phyloP scores from a whole-genome alignment of 495 filamentous ascomycete species.

The Usnea hakonensis region DNA sequence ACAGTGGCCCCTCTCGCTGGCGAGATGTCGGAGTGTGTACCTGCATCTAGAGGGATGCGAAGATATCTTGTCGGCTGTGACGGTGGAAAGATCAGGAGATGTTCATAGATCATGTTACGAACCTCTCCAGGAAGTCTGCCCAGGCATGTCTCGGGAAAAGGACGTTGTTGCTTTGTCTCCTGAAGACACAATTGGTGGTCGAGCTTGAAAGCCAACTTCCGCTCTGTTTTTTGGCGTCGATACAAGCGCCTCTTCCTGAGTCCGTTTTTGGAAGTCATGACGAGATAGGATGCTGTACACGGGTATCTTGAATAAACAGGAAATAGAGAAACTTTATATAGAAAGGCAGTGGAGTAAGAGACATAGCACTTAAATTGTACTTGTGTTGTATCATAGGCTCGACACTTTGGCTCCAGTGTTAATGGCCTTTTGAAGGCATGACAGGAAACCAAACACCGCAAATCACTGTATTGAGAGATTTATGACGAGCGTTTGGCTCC shows the following conservation, averaged over 20 bases:
- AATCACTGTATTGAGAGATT: no score
- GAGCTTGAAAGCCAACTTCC: background rate
- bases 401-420: background rate
- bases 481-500: background rate
- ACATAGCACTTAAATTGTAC: background rate
- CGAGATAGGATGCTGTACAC: background rate
- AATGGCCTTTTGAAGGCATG: no score
- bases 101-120: conserved; percentile 11
- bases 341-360: background rate
- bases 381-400: background rate
- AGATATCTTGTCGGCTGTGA: background rate
- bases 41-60: background rate
- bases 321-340: no score
- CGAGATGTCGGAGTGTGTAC: background rate
- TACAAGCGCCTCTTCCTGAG: background rate
- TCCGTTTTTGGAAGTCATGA: background rate
- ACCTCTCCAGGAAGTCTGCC: conserved; percentile 3
- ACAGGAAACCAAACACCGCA: no score
- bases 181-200: background rate
- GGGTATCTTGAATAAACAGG: background rate
- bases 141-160: background rate
- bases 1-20: no score
- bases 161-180: background rate
- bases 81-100: background rate
- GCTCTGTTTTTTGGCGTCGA: background rate